Evolutionary conservation across 148 eudicot genomes (phyloP), one percentile per base, ranked within the genome.

Genomic region (Camellia granthamiana): DNA sequence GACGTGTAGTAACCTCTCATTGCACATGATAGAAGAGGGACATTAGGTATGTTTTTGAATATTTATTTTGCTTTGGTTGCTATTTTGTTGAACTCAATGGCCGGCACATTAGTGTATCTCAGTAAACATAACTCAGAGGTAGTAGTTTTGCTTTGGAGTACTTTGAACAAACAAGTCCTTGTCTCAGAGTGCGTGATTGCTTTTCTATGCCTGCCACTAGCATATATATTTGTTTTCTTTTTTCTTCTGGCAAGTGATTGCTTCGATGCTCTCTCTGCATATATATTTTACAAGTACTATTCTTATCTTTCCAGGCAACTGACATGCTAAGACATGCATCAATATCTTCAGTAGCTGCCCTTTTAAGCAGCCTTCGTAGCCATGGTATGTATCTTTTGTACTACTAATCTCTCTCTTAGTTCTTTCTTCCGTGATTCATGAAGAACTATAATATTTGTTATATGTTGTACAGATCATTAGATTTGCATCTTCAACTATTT

Each of bases 321-420:
- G 97, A 90, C 83, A 85, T 94, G 90, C 79, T 87, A 59, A 89
- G 98, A 79, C 88, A 94, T 81, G 79, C 92, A 72, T 75, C 89
- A 8, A 47, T 87, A 61, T 80, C 91, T 70, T 88, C 94, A 79
- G 89, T 84, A 84, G 91, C 96, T 19, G 65, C 86, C 42, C 86
- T 94, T 69, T 86, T 92, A 52, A 90, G 90, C 85, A 85, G 85
- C 78, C 90, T 94, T 75, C 97, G 97, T 51, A 89, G 93, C 89
- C 90, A 91, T 73, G 91, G 98, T 91, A 89, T 75, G 82, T 76
- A 6, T 46, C 46, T 44, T 62, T 30, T 74, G 11, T 30, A 52
- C 16, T 38, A 43, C 62, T 61, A 58, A 18, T 13, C 56, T 64
- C 10, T 60, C 0, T 77, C 41, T 15, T 18, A 23, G 44, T 74